Percentiles rank a stretch among this genome's conserved stretches.
phyloP scores from a whole-genome alignment of 768 basidiomycete genomes.

The Zangia roseola region DNA sequence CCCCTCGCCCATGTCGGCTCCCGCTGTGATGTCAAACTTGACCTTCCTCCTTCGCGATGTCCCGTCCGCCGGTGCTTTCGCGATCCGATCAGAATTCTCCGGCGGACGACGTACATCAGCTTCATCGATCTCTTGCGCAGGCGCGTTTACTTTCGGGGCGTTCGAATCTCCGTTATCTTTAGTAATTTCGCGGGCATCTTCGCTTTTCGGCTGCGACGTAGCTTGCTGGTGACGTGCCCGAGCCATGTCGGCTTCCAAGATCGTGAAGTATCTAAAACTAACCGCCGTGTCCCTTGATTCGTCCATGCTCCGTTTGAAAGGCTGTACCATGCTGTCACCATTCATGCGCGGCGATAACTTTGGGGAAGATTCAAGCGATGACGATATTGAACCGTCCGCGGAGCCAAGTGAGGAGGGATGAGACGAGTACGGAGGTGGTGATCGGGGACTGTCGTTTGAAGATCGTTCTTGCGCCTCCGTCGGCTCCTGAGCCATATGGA shows the following conservation, averaged over 20 bases:
- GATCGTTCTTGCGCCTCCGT: conserved; percentile 15
- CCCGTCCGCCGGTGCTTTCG: conserved; percentile 31
- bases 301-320: conserved; percentile 48
- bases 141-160: conserved; percentile 8
- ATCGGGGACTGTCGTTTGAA: conserved; percentile 20
- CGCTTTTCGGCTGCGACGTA: conserved; percentile 8
- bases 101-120: conserved; percentile 12
- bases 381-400: conserved; percentile 20
- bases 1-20: conserved; percentile 46
- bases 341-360: conserved; percentile 22
- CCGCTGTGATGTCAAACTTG: conserved; percentile 68
- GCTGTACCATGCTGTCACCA: conserved; percentile 30
- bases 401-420: conserved; percentile 34
- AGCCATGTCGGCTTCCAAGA: conserved; percentile 41
- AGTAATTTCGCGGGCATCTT: conserved; percentile 6
- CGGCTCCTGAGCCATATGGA: conserved; percentile 33
- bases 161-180: conserved; percentile 14
- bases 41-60: conserved; percentile 58
- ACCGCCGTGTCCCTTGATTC: conserved; percentile 44
- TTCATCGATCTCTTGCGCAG: conserved; percentile 11
- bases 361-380: conserved; percentile 17
- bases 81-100: conserved; percentile 21
- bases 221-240: conserved; percentile 22
- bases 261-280: conserved; percentile 48
- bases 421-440: conserved; percentile 37